Conservation (phyloP, 139 green algal genomes). For the Penium margaritaceum region DNA sequence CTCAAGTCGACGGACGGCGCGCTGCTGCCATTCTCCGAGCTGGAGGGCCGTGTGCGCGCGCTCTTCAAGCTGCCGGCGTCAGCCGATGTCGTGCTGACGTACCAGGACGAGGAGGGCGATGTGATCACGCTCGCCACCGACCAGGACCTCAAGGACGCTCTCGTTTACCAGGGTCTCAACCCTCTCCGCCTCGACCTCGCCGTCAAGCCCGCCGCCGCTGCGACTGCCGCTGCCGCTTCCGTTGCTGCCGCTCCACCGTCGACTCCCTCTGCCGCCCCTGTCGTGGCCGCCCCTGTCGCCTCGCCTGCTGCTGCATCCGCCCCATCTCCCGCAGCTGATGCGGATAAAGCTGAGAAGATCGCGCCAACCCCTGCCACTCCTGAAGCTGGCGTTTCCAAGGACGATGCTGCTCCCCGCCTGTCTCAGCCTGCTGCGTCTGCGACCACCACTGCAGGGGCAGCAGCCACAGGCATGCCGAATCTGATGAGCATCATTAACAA, state of each 20-base stretch:
- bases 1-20: too few species aligned
- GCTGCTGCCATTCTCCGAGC: too few species aligned
- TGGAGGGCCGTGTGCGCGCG: too few species aligned
- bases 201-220: neutral
- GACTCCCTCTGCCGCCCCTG: neutral
- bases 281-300: neutral
- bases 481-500: too few species aligned
- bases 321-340: neutral
- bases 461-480: too few species aligned
- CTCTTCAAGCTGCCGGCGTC: slow-evolving; percentile 20
- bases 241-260: slow-evolving; percentile 9
- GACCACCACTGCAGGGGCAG: too few species aligned
- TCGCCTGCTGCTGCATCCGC: neutral
- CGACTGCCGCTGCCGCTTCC: neutral
- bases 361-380: too few species aligned
- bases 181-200: slow-evolving; percentile 26
- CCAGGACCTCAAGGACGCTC: slow-evolving; percentile 29
- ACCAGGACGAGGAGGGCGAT: slow-evolving; percentile 34
- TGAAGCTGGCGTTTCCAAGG: too few species aligned
- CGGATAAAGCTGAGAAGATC: neutral
- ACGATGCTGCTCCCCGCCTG: too few species aligned
- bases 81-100: slow-evolving; percentile 10
- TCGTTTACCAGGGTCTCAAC: slow-evolving; percentile 31
- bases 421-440: too few species aligned
- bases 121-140: slow-evolving; percentile 29